Base-by-base conservation (phyloP, 768 basidiomycete species). In the Baorangia bicolor region DNA sequence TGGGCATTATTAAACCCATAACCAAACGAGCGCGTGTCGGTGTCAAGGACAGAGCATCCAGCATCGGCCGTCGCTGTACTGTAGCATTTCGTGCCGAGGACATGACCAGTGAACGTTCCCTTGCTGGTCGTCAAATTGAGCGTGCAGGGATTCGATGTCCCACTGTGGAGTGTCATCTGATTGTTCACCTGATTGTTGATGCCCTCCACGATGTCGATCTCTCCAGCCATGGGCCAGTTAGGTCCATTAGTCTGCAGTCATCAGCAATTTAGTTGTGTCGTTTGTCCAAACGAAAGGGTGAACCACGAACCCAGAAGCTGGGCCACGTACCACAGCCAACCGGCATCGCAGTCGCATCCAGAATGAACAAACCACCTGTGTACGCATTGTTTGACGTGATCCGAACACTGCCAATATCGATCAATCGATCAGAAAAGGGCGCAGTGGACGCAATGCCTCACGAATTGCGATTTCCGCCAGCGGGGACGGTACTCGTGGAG, bases 181-280 rank as follows among this genome's bases (percentile, higher is more conserved):
- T 92, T 90, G 23, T 73, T 70, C 3, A 71, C 52, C 63, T 81
- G 77, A 25, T 79, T 62, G 61, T 91, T 80, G 52, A 90, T 81
- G 14, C 87, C 86, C 67, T 92, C 90, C 11, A 91, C 67, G 47
- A 89, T 81, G 62, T 92, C 90, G 52, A 89, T 85, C 69, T 90
- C 88, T 57, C 83, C 84, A 25, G 55, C 70, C 21, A 30, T 9
- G 3, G 83, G 83, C 84, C 83, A 86, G 45, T 78, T 66, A 0
- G 80, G 78, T 8, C 84, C 83, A 37, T 77, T 72, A 7, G 77
- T 74, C 74, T 75, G 49, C 21, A 13, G 5, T 43, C 31, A 10
- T 34, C 16, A 27, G 13, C n/a, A 27, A 21, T 25, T 51, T 10
- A 64, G 52, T 13, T 8, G 7, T 20, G 20, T 21, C 16, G 3